Percentiles rank a stretch among this genome's conserved stretches.
Conservation (phyloP, 2,329 filamentous ascomycete species). For the Zopfia rhizophila region DNA sequence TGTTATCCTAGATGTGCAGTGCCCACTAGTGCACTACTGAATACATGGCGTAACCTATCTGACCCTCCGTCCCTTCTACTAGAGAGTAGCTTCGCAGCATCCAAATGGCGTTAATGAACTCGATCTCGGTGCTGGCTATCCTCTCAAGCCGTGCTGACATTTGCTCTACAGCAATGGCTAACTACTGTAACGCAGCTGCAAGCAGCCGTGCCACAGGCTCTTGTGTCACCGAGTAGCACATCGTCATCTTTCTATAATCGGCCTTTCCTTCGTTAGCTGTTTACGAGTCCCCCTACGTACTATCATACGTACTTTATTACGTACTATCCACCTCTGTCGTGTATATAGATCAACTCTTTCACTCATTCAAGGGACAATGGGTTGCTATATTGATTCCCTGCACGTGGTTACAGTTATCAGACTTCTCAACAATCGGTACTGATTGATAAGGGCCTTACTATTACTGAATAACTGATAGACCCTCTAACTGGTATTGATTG, state of each 20-base stretch:
- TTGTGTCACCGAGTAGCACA: slow-evolving; percentile 34
- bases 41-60: slow-evolving; percentile 18
- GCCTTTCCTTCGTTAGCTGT: slow-evolving; percentile 20
- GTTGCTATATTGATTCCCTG: no score
- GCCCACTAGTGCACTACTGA: no score
- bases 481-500: no score
- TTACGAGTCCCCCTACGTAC: no score
- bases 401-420: no score
- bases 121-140: slow-evolving; percentile 25
- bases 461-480: no score
- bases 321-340: no score
- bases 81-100: slow-evolving; percentile 23
- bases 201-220: slow-evolving; percentile 29
- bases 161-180: not conserved
- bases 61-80: slow-evolving; percentile 13
- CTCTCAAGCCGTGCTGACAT: slow-evolving; percentile 24
- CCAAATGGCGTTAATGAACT: slow-evolving; percentile 24
- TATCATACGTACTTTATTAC: no score
- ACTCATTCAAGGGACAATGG: no score
- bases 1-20: slow-evolving; percentile 5
- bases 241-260: slow-evolving; percentile 27
- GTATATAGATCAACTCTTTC: no score
- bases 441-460: no score
- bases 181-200: slow-evolving; percentile 13
- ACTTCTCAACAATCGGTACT: no score